Conservation (phyloP, 345 rosid species). For the Lumnitzera littorea region DNA sequence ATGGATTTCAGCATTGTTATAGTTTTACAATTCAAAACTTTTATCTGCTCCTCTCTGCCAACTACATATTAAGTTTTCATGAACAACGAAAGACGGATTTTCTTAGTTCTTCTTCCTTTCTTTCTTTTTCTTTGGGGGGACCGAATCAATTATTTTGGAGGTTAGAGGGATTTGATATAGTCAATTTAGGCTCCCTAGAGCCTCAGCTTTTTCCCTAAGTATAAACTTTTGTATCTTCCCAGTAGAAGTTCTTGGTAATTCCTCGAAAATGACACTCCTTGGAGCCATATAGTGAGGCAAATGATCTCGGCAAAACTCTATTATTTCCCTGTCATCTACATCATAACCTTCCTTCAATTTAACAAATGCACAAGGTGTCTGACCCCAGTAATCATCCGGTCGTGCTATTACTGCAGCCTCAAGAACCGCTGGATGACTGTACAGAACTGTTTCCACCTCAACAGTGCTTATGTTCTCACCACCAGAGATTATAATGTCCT, state of each 20-base stretch:
- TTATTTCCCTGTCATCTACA: conserved; percentile 33
- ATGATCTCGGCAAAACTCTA: conserved; percentile 42
- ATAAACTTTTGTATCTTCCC: conserved; percentile 67
- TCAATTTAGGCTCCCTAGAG: conserved; percentile 18
- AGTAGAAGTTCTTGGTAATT: conserved; percentile 69
- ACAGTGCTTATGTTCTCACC: conserved; percentile 76
- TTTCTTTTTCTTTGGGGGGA: no score
- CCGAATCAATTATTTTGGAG: no score
- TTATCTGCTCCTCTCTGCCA: no score
- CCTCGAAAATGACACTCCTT: conserved; percentile 48
- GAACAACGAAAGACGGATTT: no score
- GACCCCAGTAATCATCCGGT: conserved; percentile 77
- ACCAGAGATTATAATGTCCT: conserved; percentile 71
- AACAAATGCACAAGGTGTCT: conserved; percentile 82
- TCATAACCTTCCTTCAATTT: conserved; percentile 49
- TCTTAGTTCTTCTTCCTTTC: no score
- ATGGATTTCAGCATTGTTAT: no score
- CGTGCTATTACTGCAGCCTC: conserved; percentile 78
- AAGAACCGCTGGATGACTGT: conserved; percentile 52
- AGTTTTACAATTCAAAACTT: no score
- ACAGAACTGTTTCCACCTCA: conserved; percentile 56
- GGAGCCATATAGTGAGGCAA: conserved; percentile 85
- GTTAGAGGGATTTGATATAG: no score
- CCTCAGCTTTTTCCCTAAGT: conserved; percentile 54
- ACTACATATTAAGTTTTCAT: no score